Percentiles rank a stretch among this genome's conserved stretches.
These are phyloP conservation scores for Ustilago esculenta DNA, from an alignment of 1,284 basidiomycete species.

Conservation along the genomic window DNA sequence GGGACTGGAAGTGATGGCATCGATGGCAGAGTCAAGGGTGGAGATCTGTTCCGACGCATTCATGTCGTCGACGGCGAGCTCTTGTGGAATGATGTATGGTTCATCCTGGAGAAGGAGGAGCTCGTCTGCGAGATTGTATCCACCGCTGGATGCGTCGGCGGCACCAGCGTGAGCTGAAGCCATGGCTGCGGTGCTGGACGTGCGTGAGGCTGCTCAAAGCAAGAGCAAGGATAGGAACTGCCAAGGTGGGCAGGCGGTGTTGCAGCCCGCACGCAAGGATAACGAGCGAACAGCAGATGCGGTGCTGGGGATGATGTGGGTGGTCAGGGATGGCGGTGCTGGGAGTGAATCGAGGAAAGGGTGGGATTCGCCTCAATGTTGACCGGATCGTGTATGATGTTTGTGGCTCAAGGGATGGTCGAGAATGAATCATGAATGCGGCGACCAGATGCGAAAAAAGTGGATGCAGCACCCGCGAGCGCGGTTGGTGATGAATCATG, in stretches of 20 bases:
- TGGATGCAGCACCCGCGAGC: too few relatives aligned
- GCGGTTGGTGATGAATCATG: too few relatives aligned
- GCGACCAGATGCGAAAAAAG: too few relatives aligned
- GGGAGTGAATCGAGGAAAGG: too few relatives aligned
- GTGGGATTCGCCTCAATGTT: too few relatives aligned
- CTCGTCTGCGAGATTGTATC: slow-evolving; percentile 60
- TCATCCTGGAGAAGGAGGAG: slow-evolving; percentile 56
- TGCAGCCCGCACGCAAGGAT: neutral
- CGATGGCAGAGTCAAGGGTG: slow-evolving; percentile 51
- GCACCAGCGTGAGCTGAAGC: slow-evolving; percentile 12
- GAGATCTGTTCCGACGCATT: slow-evolving; percentile 43
- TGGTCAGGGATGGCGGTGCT: too few relatives aligned
- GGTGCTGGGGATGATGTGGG: neutral
- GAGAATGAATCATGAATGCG: too few relatives aligned
- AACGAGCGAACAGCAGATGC: too few relatives aligned
- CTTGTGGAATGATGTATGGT: slow-evolving; percentile 58
- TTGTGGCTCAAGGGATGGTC: too few relatives aligned
- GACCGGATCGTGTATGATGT: too few relatives aligned
- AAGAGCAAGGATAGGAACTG: neutral
- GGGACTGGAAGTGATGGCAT: slow-evolving; percentile 47
- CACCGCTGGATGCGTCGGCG: slow-evolving; percentile 10
- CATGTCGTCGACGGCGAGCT: slow-evolving; percentile 53
- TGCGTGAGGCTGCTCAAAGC: neutral
- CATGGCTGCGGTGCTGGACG: slow-evolving; percentile 14
- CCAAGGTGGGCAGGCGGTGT: neutral